Evolutionary conservation across 1,139 yeast genomes (phyloP), one percentile per base, ranked within the genome.

Genomic region (Taphrina communis): DNA sequence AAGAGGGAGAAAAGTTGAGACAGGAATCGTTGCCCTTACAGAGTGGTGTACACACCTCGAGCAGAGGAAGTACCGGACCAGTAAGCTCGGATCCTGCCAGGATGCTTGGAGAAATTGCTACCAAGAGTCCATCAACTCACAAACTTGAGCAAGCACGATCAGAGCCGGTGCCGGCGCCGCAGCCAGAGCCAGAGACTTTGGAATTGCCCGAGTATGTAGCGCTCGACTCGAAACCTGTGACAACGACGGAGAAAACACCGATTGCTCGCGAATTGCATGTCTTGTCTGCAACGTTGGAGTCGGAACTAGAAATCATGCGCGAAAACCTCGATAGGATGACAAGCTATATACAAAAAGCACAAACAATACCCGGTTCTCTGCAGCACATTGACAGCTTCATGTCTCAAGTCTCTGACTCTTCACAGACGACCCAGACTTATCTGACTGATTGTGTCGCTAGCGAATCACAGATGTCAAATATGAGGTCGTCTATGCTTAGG

Each of bases 221-320:
- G 12, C 35, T 53, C 3, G 21, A 17, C 44, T 36, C 42, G 12
- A 25, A 19, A 17, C 4, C 11, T 4, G 11, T 53, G 12, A 42
- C 12, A 8, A 38, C 11, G 11, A 21, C 2, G 9, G 36, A 35
- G 11, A 42, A 53, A 17, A n/a, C 21, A 53, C 44, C 25, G 8
- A 35, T 53, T 9, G 58, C 58, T 35, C 58, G 17, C 11, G 58
- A 53, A 31, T 36, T 53, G 58, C 58, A 53, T 38, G 42, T 36
- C 3, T 19, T 53, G 17, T 31, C 58, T 17, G 21, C 41, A 12
- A 53, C 58, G 2, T 14, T 53, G 38, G 42, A 58, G n/a, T 46
- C 57, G 19, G 66, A 68, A 56, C 44, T 68, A 42, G 63, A 68
- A 14, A 19, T 68, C 25, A 59, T 68, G 36, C 50, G 63, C 19